A percentile compares a stretch with the other conserved stretches of the same genome.
Conservation (phyloP, 805 yeast species). For the Hanseniaspora nectarophila region DNA sequence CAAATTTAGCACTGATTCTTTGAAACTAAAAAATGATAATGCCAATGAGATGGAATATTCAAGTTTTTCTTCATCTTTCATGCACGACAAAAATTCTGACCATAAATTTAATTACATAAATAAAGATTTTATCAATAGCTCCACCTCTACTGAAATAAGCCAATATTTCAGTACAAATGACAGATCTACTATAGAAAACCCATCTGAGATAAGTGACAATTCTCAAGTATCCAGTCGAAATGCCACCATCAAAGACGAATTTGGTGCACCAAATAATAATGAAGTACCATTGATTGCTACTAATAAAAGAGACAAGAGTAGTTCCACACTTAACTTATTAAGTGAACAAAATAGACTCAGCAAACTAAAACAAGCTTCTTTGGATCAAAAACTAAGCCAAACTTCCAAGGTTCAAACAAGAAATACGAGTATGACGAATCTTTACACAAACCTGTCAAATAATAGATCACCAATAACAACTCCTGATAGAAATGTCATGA, state of each 20-base stretch:
- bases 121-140: constrained; percentile 16
- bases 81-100: constrained; percentile 6
- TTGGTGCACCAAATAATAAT: no score
- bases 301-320: neutral
- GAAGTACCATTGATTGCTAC: neutral
- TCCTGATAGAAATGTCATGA: neutral
- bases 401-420: neutral
- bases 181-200: neutral
- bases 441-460: neutral
- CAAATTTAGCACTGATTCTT: neutral
- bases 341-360: neutral
- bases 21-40: constrained; percentile 7
- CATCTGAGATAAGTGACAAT: neutral
- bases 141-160: constrained; percentile 8
- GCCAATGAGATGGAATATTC: neutral
- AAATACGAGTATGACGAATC: neutral
- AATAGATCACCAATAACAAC: neutral
- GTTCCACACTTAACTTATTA: neutral
- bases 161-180: constrained; percentile 6
- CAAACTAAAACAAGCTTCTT: neutral
- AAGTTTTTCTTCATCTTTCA: constrained; percentile 11
- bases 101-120: constrained; percentile 19
- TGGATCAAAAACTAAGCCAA: neutral
- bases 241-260: neutral
- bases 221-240: neutral